A percentile compares a stretch with the other conserved stretches of the same genome.
Evolutionary conservation across 2,329 filamentous ascomycete genomes (phyloP).

Genomic region (Coleophoma cylindrospora): DNA sequence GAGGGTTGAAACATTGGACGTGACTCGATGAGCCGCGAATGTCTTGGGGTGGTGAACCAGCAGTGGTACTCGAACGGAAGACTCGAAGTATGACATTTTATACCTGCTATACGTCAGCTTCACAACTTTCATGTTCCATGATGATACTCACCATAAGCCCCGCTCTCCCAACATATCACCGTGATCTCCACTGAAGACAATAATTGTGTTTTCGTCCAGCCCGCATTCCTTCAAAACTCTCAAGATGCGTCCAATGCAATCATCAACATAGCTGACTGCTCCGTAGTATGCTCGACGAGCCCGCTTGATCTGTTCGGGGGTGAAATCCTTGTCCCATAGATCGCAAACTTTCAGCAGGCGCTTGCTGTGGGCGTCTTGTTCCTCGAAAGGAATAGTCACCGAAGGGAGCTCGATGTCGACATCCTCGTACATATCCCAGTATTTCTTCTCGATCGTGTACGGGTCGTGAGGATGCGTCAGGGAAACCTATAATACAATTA

Average conservation of each 20-base stretch:
- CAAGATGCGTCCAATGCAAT: conserved; percentile 81
- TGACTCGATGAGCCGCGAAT: conserved; percentile 71
- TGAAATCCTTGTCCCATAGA: conserved; percentile 77
- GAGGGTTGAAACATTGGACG: conserved; percentile 83
- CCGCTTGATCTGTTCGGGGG: conserved; percentile 78
- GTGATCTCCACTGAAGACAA: conserved; percentile 91
- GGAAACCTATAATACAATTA: conserved; percentile 50
- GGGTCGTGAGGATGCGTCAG: conserved; percentile 94
- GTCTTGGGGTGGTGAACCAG: conserved; percentile 74
- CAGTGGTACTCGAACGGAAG: conserved; percentile 83
- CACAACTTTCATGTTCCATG: no score
- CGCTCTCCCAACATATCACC: conserved; percentile 95
- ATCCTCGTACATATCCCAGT: conserved; percentile 87
- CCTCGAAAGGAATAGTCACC: conserved; percentile 70
- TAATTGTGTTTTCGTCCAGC: conserved; percentile 78
- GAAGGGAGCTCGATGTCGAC: conserved; percentile 83
- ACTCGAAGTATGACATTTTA: conserved; percentile 97
- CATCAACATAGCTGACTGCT: conserved; percentile 89
- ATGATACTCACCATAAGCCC: conserved; percentile 62
- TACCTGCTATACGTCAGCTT: conserved; percentile 40
- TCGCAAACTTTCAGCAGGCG: conserved; percentile 83
- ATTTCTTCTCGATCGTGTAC: conserved; percentile 89
- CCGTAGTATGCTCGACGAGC: conserved; percentile 89
- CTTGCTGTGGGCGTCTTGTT: conserved; percentile 83
- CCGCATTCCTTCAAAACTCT: conserved; percentile 73